phyloP scores from a whole-genome alignment of 2,329 filamentous ascomycete species.

The Talaromyces sp. region DNA sequence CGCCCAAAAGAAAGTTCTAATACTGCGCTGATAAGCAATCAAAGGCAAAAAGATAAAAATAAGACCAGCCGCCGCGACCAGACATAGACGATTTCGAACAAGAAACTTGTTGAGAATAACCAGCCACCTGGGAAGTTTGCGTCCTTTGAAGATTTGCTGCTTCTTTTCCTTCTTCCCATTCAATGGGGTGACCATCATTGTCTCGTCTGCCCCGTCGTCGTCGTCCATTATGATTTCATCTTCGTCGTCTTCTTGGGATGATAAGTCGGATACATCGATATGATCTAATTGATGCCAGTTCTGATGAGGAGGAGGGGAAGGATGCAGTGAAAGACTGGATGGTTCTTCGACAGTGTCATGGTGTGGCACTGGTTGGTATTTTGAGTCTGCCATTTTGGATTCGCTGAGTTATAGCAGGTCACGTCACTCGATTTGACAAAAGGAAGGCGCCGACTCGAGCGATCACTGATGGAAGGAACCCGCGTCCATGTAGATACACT shows the following conservation, averaged over 20 bases:
- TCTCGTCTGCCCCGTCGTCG: slow-evolving; percentile 4
- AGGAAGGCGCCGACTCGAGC: not conserved
- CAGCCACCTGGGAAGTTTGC: not conserved
- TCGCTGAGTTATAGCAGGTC: too few relatives aligned
- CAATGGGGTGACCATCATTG: slow-evolving; percentile 3
- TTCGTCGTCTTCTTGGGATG: slow-evolving; percentile 1
- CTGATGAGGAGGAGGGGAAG: not conserved
- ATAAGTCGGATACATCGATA: slow-evolving; percentile 4
- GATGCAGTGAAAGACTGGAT: not conserved
- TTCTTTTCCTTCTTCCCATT: not conserved
- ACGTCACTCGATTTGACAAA: too few relatives aligned
- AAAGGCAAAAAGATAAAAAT: slow-evolving; percentile 15
- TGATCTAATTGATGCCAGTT: not conserved
- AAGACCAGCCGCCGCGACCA: slow-evolving; percentile 11
- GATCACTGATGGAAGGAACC: not conserved
- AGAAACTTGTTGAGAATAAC: slow-evolving; percentile 1
- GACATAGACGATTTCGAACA: slow-evolving; percentile 9
- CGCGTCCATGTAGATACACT: not conserved
- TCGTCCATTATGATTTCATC: slow-evolving; percentile 2
- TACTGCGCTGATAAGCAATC: slow-evolving; percentile 8
- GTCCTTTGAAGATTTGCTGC: not conserved
- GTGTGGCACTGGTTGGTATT: slow-evolving; percentile 12
- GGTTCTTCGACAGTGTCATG: slow-evolving; percentile 1
- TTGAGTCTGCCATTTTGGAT: slow-evolving; percentile 9
- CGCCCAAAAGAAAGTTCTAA: slow-evolving; percentile 12